phyloP scores from a whole-genome alignment of 768 basidiomycete genomes.

The Crassisporium funariophilum region DNA sequence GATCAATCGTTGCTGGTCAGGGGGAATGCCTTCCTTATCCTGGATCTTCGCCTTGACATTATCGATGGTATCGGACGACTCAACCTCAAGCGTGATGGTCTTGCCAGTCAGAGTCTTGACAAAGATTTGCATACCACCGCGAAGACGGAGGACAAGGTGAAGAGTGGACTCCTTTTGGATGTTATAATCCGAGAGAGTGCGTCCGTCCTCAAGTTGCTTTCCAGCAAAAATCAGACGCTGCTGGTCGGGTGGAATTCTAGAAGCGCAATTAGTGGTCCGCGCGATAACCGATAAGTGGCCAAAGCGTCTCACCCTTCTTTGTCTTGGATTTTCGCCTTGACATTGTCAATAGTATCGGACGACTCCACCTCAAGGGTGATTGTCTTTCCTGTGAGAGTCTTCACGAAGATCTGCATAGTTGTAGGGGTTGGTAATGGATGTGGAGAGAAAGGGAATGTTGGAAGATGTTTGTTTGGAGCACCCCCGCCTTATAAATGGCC shows the following conservation, averaged over 20 bases:
- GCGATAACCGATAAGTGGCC: background rate
- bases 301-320: slow-evolving; percentile 15
- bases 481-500: slow-evolving; percentile 11
- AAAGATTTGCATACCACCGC: slow-evolving; percentile 11
- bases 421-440: slow-evolving; percentile 19
- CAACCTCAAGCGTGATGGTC: too few relatives aligned
- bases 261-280: background rate
- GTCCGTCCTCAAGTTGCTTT: slow-evolving; percentile 22
- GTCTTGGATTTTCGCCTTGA: slow-evolving; percentile 47
- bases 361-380: slow-evolving; percentile 26
- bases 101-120: background rate
- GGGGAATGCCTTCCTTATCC: too few relatives aligned
- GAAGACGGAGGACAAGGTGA: slow-evolving; percentile 22
- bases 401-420: slow-evolving; percentile 49
- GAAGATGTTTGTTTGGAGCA: slow-evolving; percentile 13
- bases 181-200: slow-evolving; percentile 22
- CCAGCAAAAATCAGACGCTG: slow-evolving; percentile 24
- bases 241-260: slow-evolving; percentile 21
- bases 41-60: too few relatives aligned
- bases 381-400: slow-evolving; percentile 70
- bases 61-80: background rate
- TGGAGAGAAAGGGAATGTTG: slow-evolving; percentile 14
- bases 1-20: too few relatives aligned
- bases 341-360: slow-evolving; percentile 24
- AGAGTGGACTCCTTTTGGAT: slow-evolving; percentile 24